Evolutionary conservation across 306 rosid genomes (phyloP).

Genomic region (Trichosanthes cucumerina): DNA sequence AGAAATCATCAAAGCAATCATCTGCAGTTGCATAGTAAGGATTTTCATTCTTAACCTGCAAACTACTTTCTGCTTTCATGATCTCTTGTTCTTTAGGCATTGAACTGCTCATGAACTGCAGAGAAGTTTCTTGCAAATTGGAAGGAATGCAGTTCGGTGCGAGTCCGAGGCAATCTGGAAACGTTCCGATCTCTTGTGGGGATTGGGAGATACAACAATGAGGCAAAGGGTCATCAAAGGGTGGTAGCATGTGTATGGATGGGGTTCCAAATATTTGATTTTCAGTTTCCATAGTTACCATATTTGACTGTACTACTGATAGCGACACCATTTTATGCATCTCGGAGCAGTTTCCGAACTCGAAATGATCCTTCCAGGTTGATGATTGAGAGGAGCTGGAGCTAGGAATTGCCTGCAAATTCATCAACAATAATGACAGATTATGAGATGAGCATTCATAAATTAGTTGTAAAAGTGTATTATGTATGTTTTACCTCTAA

Average conservation of each 20-base stretch:
- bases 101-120: conserved; percentile 16
- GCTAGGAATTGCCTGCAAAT: conserved; percentile 34
- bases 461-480: too few species aligned
- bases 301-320: conserved; percentile 23
- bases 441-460: too few species aligned
- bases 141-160: neutral
- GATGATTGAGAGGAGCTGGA: conserved; percentile 20
- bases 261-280: conserved; percentile 16
- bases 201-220: too few species aligned
- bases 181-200: too few species aligned
- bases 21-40: conserved; percentile 4
- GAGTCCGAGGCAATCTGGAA: neutral
- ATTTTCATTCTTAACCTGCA: conserved; percentile 5
- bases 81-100: neutral
- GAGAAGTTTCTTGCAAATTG: conserved; percentile 8
- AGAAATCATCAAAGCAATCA: conserved; percentile 32
- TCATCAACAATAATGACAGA: too few species aligned
- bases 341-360: conserved; percentile 16
- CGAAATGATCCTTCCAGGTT: conserved; percentile 4
- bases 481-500: conserved; percentile 6
- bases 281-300: conserved; percentile 13
- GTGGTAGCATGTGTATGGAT: neutral
- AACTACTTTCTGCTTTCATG: neutral
- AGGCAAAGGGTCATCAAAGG: too few species aligned
- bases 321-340: conserved; percentile 24